Evolutionary conservation across 371 early-diverging fungal genomes (phyloP).

Genomic region (Coemansia sp.): DNA sequence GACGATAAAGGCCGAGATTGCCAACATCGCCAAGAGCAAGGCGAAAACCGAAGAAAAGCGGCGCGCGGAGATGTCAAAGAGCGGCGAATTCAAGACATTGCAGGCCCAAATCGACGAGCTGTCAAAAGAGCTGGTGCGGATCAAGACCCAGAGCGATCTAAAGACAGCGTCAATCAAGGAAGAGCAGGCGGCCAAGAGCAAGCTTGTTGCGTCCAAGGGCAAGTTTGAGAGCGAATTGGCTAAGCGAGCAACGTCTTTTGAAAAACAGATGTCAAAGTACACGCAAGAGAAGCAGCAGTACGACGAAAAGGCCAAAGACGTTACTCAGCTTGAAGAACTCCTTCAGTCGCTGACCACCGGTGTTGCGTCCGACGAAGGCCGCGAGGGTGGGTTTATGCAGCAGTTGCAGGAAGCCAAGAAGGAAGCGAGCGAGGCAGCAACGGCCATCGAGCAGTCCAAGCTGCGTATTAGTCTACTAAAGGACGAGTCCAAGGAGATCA

Average conservation of each 20-base stretch:
- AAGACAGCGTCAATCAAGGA: constrained; percentile 72
- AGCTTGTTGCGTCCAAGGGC: constrained; percentile 24
- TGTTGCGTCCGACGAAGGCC: constrained; percentile 84
- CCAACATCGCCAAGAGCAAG: constrained; percentile 56
- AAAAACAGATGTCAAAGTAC: constrained; percentile 59
- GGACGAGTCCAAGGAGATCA: constrained; percentile 63
- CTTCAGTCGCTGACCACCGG: constrained; percentile 92
- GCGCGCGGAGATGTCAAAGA: constrained; percentile 61
- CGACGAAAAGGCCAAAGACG: constrained; percentile 66
- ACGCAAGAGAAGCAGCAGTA: constrained; percentile 61
- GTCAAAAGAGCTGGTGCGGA: constrained; percentile 72
- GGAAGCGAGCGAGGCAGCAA: constrained; percentile 58
- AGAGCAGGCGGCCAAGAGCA: constrained; percentile 56
- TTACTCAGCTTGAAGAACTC: constrained; percentile 77
- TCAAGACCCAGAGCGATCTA: constrained; percentile 79
- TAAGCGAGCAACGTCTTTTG: constrained; percentile 58
- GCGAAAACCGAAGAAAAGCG: constrained; percentile 53
- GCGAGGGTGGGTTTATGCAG: constrained; percentile 92
- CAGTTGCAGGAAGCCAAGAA: constrained; percentile 80
- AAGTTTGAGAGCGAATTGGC: constrained; percentile 53
- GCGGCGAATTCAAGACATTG: constrained; percentile 63
- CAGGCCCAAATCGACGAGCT: constrained; percentile 72
- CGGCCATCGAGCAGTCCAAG: constrained; percentile 71
- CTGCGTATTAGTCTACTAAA: constrained; percentile 68
- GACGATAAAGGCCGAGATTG: constrained; percentile 56